phyloP scores from a whole-genome alignment of 2,329 filamentous ascomycete genomes.

The Penicillium thymicola region DNA sequence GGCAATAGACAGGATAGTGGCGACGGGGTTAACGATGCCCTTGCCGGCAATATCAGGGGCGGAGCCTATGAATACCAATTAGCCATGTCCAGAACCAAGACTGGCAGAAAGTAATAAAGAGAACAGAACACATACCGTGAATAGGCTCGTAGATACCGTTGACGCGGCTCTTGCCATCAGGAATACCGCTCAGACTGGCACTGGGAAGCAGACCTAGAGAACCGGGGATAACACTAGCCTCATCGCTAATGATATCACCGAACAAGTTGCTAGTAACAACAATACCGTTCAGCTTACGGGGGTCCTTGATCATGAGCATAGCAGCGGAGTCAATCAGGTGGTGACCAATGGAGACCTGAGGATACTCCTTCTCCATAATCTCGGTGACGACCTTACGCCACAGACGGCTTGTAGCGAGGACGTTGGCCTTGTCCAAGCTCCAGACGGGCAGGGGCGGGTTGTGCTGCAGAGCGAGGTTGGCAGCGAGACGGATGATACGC shows the following conservation, averaged over 20 bases:
- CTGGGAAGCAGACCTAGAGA: conserved; percentile 84
- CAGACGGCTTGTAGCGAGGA: conserved; percentile 81
- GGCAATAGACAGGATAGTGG: conserved; percentile 84
- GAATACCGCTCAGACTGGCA: conserved; percentile 80
- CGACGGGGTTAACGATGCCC: conserved; percentile 87
- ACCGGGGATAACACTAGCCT: conserved; percentile 91
- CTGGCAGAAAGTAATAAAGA: background rate
- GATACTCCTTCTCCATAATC: conserved; percentile 84
- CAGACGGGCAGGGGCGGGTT: conserved; percentile 74
- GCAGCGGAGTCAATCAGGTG: conserved; percentile 96
- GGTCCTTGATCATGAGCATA: conserved; percentile 97
- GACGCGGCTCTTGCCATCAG: conserved; percentile 77
- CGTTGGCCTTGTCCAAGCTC: conserved; percentile 95
- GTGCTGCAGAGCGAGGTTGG: conserved; percentile 72
- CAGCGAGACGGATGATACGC: conserved; percentile 79
- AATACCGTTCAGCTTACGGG: conserved; percentile 79
- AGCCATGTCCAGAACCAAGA: background rate
- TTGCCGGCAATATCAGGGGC: conserved; percentile 92
- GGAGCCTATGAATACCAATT: conserved; percentile 55
- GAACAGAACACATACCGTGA: conserved; percentile 61
- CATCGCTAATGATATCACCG: conserved; percentile 93
- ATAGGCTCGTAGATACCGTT: conserved; percentile 98
- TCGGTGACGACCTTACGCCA: conserved; percentile 87
- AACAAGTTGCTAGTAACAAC: conserved; percentile 92
- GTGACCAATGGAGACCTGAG: conserved; percentile 76